A percentile compares a stretch with the other conserved stretches of the same genome.
Evolutionary conservation across 169 alveolate genomes (phyloP).

Genomic region (Cyclospora cayetanensis): DNA sequence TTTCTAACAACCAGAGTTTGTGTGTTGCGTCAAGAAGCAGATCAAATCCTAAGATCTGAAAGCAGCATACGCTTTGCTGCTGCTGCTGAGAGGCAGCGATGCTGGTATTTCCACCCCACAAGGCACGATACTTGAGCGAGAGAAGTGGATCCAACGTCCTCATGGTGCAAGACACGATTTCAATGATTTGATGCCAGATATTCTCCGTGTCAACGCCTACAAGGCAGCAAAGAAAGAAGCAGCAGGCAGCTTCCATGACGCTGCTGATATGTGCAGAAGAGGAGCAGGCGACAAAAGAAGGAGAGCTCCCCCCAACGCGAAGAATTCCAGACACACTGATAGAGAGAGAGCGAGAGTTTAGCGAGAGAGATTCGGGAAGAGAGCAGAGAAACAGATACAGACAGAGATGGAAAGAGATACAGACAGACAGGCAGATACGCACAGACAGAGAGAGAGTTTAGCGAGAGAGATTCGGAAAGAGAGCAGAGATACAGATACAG

Average conservation of each 20-base stretch:
- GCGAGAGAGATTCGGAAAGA: too few relatives aligned
- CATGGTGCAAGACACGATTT: conserved; percentile 83
- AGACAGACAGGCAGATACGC: too few relatives aligned
- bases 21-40: conserved; percentile 89
- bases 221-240: conserved; percentile 54
- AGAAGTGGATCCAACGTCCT: conserved; percentile 82
- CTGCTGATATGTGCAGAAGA: not conserved
- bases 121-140: conserved; percentile 22
- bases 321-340: too few relatives aligned
- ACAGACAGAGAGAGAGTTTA: too few relatives aligned
- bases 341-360: too few relatives aligned
- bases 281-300: too few relatives aligned
- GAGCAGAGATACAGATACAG: too few relatives aligned
- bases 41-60: conserved; percentile 94
- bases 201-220: conserved; percentile 81
- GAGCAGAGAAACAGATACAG: too few relatives aligned
- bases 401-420: too few relatives aligned
- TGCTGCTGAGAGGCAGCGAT: not conserved
- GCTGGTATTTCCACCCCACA: not conserved
- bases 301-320: too few relatives aligned
- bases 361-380: too few relatives aligned
- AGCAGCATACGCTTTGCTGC: conserved; percentile 75
- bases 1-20: conserved; percentile 95
- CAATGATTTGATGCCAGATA: conserved; percentile 80
- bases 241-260: not conserved